Evolutionary conservation across 164 flowering plant species (phyloP), one percentile per base, ranked within the genome.

Genomic region (Nymphaea colorata): DNA sequence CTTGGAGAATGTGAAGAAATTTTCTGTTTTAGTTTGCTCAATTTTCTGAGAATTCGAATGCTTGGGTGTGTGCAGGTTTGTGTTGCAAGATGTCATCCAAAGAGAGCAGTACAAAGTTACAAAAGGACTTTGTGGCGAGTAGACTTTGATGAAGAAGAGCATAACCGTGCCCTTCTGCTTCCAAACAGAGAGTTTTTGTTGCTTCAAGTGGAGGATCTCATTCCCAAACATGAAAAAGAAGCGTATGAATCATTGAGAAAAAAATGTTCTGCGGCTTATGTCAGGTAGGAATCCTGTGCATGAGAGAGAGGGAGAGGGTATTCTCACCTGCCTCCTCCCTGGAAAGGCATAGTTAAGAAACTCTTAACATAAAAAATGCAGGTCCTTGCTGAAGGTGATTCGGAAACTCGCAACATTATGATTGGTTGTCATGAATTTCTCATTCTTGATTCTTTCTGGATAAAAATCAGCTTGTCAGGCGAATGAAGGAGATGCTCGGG

Each of bases 1-100:
- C 42, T 53, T 25, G 16, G 36, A 42, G 14, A 17, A 64, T 25
- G 36, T 25, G 36, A 1, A 25, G 36, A 64, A 8, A 12, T 64
- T 55, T 36, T 68, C 44, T 43, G 6, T 4, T 42, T 14, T 42
- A 45, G 10, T 36, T 3, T 36, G 17, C 12, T 3, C 6, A 42
- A 43, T 11, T 17, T 5, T 10, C 25, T 42, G 8, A 57, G 15
- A 11, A 4, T 42, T 61, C 41, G 53, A 16, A 10, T 16, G 45
- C 6, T 14, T 62, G 18, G 3, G 17, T 69, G 61, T 44, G 69
- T 41, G 51, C 80, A 85, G 87, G 83, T 73, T 6, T 78, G 81
- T 4, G 62, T 85, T 65, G 88, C 88, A 25, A 84, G 64, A 71
- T 87, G 85, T 44, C 83, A 75, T 68, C 90, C 87, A 65, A 78